Conservation (phyloP, 1,284 basidiomycete species). For the Tylopilus sp. region DNA sequence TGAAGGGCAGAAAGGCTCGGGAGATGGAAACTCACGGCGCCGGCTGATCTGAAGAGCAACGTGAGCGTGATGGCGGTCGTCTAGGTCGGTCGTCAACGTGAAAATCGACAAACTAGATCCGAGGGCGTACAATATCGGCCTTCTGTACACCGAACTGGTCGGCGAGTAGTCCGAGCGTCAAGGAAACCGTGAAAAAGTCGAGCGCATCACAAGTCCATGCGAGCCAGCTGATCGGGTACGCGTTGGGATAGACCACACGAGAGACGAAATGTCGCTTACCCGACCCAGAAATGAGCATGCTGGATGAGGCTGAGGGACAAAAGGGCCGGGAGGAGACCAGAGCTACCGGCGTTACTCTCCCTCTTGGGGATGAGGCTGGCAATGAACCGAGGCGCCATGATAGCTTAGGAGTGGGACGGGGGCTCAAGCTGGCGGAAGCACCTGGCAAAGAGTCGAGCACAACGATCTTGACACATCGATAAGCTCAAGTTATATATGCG, state of each 20-base stretch:
- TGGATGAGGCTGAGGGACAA: constrained; percentile 42
- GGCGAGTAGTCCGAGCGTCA: constrained; percentile 59
- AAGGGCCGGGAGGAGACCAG: constrained; percentile 41
- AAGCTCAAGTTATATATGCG: constrained; percentile 13
- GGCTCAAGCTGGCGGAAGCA: neutral
- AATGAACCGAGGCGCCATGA: constrained; percentile 27
- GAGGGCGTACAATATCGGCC: constrained; percentile 46
- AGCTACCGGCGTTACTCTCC: constrained; percentile 32
- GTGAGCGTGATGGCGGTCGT: constrained; percentile 90
- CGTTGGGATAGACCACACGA: neutral
- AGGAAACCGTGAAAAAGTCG: constrained; percentile 83
- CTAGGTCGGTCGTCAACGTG: constrained; percentile 33
- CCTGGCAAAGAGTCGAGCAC: neutral
- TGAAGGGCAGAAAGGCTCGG: neutral
- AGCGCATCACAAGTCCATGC: constrained; percentile 79
- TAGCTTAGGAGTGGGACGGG: neutral
- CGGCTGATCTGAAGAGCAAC: constrained; percentile 83
- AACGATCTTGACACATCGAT: neutral
- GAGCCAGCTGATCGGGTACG: constrained; percentile 50
- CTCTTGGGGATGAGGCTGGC: constrained; percentile 47
- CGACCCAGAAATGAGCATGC: constrained; percentile 57
- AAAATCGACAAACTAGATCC: neutral
- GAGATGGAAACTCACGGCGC: constrained; percentile 53
- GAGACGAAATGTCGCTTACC: constrained; percentile 39
- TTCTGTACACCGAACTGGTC: constrained; percentile 47